phyloP scores from a whole-genome alignment of 352 stramenopile genomes.

The Pythium inflatum region DNA sequence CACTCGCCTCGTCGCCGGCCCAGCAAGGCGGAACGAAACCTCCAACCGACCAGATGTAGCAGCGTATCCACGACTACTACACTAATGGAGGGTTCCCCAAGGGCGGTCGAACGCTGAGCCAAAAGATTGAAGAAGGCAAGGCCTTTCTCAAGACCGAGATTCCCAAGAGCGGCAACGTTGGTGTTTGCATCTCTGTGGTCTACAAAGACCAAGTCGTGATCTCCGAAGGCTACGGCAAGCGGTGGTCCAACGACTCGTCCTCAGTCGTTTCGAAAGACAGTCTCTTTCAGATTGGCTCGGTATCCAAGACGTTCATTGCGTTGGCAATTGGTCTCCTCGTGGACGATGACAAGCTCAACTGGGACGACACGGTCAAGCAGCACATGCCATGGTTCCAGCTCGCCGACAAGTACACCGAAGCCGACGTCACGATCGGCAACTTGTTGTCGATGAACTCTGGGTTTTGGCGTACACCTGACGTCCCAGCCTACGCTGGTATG shows the following conservation, averaged over 20 bases:
- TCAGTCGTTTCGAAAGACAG: slow-evolving; percentile 42
- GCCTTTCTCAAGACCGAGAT: slow-evolving; percentile 50
- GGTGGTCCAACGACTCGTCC: slow-evolving; percentile 36
- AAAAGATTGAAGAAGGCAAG: slow-evolving; percentile 49
- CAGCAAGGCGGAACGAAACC: no score
- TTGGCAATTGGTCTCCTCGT: slow-evolving; percentile 39
- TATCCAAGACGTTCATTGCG: slow-evolving; percentile 69
- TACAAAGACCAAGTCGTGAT: slow-evolving; percentile 47
- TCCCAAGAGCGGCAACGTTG: slow-evolving; percentile 38
- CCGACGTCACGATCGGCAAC: slow-evolving; percentile 54
- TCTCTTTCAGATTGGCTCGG: slow-evolving; percentile 71
- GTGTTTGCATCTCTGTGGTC: slow-evolving; percentile 50
- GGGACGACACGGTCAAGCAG: slow-evolving; percentile 59
- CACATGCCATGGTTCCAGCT: slow-evolving; percentile 59
- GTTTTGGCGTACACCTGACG: slow-evolving; percentile 34
- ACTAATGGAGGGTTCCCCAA: slow-evolving; percentile 41
- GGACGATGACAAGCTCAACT: slow-evolving; percentile 55
- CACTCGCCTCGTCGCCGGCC: no score
- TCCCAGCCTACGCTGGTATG: slow-evolving; percentile 38
- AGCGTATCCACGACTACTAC: slow-evolving; percentile 34
- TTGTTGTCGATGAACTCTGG: slow-evolving; percentile 71
- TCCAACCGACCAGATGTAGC: not conserved
- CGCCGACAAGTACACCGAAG: slow-evolving; percentile 60
- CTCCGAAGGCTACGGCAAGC: slow-evolving; percentile 11
- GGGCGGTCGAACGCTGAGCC: slow-evolving; percentile 36